Evolutionary conservation across 2,329 filamentous ascomycete species (phyloP), one percentile per base, ranked within the genome.

Genomic region (Colletotrichum destructivum): DNA sequence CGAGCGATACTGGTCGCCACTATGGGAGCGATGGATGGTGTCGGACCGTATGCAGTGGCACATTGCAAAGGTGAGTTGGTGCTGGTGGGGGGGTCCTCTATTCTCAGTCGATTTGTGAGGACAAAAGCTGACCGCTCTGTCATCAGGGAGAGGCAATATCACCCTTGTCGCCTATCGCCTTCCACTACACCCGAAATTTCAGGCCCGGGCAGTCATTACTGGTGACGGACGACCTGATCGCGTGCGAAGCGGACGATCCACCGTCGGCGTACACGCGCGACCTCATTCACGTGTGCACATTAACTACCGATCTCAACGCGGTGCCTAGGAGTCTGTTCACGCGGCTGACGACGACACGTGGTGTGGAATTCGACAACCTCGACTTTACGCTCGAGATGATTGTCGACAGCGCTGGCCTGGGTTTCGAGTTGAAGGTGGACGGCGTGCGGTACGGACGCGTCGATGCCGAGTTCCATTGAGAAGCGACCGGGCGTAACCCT

Each of bases 101-200:
- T 66, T 4, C 23, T 3, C 40, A 38, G 26, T 35, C 23, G n/a
- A 3, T 11, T 13, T 44, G 3, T 21, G 55, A 40, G 35, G 21
- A 44, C 12, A 61, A 62, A 61, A 40, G 64, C 74, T 72, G 47
- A 54, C n/a, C 16, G 15, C 26, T 18, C 15, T 57, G 15, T 21
- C 18, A 7, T 26, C 1, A 93, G 91, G 93, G 92, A 69, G 92
- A 94, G 75, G 89, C 92, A 47, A 88, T 95, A 47, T 94, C 92
- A 9, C 91, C 93, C n/a, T 84, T 90, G 0, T 87, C 89, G 1
- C 93, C 93, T 0, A 92, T 95, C 70, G 92, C 92, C 2, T 95
- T 96, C 82, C 93, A 95, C 84, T 96, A 95, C 82, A 95, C 93
- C 3, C 91, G 93, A 73, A 96, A 95, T 81, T 96, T 96, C 83